Evolutionary conservation across 2,329 filamentous ascomycete genomes (phyloP), one percentile per base, ranked within the genome.

Genomic region (Phialocephala sp.): DNA sequence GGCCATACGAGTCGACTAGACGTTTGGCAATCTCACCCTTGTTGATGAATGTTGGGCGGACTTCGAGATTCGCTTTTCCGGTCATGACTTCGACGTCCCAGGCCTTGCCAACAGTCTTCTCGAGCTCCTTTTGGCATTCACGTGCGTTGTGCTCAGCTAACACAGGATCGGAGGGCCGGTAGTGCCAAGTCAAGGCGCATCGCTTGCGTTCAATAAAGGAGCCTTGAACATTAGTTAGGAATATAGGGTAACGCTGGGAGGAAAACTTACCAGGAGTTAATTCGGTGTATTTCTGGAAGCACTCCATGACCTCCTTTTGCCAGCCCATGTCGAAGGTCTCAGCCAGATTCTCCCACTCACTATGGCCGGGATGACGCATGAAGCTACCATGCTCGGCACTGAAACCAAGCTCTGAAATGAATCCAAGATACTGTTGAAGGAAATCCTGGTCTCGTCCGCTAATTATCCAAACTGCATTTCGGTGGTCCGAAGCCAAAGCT

Each of bases 381-480:
- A 98, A 99, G 75, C 93, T 97, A 60, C 95, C 95, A 76, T 99
- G 95, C 80, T 99, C 95, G 1, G 95, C 95, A 73, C 93, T 97
- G 75, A 99, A 90, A n/a, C 95, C 95, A 14, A 99, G 83, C 75
- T 91, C 89, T 1, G 87, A 78, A 70, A 98, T 97, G 79, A 97
- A 91, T n/a, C 94, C 95, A 77, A 98, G 89, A 81, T 94, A 94
- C 71, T 96, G 90, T 71, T 91, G 88, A 66, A 99, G 80, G 80
- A 99, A 99, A 8, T 90, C 90, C 76, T 97, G 93, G 74, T 98
- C 94, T 69, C 95, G 89, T 12, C 95, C 95, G 61, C 92, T 97
- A 74, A 99, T 97, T 76, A 99, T 97, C 95, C 95, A 99, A n/a
- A 99, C 93, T 1, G 89, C 85, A 74, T 98, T 99, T 64, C 84